Evolutionary conservation across 31 red algal genomes (phyloP).

Genomic region (Bonnemaisonia californica): DNA sequence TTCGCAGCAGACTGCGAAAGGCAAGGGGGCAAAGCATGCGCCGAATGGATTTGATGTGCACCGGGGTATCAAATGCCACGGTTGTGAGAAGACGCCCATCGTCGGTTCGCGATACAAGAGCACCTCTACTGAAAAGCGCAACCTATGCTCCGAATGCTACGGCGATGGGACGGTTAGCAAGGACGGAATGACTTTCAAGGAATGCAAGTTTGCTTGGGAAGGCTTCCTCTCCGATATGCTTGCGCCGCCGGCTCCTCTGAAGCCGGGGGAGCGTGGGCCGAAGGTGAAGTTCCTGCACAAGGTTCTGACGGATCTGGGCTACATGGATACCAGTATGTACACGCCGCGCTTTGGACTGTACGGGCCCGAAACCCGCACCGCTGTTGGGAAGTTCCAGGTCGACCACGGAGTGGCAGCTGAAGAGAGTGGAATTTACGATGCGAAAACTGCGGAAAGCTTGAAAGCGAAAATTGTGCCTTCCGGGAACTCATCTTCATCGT

Average conservation of each 20-base stretch:
- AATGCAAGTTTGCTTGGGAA: not conserved
- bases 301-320: not conserved
- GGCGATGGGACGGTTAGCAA: not conserved
- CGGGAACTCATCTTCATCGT: no score
- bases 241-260: not conserved
- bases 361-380: not conserved
- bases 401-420: not conserved
- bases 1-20: not conserved
- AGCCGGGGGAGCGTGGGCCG: not conserved
- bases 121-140: not conserved
- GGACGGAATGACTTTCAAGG: not conserved
- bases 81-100: not conserved
- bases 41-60: not conserved
- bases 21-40: not conserved
- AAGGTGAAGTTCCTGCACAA: not conserved
- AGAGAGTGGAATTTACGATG: not conserved
- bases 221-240: not conserved
- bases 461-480: not conserved
- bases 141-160: not conserved
- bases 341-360: not conserved
- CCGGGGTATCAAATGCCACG: not conserved
- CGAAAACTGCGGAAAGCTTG: not conserved
- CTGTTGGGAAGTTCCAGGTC: not conserved
- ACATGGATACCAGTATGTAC: not conserved
- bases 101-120: not conserved